These are phyloP conservation scores for Herpetomonas tarakana DNA, from an alignment of 208 protist genomes.

Conservation along the genomic window DNA sequence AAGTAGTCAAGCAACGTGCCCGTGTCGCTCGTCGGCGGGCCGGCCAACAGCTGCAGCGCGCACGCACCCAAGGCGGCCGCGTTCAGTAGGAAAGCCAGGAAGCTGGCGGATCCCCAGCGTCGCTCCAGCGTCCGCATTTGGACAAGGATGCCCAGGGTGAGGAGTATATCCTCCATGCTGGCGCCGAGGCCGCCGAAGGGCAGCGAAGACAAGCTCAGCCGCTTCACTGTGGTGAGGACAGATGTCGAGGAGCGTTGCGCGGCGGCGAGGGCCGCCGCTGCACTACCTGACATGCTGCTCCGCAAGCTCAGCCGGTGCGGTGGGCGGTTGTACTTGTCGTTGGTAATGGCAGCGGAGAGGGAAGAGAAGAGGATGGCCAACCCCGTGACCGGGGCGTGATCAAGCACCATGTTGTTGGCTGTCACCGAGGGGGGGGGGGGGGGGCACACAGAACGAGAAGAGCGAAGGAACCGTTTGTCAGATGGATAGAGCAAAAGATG, in stretches of 20 bases:
- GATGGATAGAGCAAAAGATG: no score
- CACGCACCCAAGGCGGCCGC: slow-evolving; percentile 32
- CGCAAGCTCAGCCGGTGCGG: not conserved
- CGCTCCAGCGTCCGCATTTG: slow-evolving; percentile 63
- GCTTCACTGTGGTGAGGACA: slow-evolving; percentile 16
- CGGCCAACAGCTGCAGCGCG: slow-evolving; percentile 28
- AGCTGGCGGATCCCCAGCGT: slow-evolving; percentile 55
- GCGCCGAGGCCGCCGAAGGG: slow-evolving; percentile 50
- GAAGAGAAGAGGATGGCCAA: slow-evolving; percentile 41
- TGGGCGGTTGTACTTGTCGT: slow-evolving; percentile 24
- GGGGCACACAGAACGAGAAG: no score
- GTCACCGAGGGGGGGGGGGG: not conserved
- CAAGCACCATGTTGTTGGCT: slow-evolving; percentile 43
- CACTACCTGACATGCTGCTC: slow-evolving; percentile 12
- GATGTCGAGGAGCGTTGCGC: not conserved
- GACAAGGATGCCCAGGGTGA: slow-evolving; percentile 28
- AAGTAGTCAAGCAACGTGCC: not conserved
- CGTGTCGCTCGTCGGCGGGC: not conserved
- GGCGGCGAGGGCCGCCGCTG: slow-evolving; percentile 6
- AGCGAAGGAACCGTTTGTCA: not conserved
- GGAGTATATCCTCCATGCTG: slow-evolving; percentile 31
- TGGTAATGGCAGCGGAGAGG: slow-evolving; percentile 25
- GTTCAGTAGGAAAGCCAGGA: slow-evolving; percentile 49
- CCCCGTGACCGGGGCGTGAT: slow-evolving; percentile 56
- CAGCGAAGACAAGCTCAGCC: slow-evolving; percentile 30